Evolutionary conservation across 2,329 filamentous ascomycete species (phyloP).

Genomic region (Allantophomopsis lycopodina): DNA sequence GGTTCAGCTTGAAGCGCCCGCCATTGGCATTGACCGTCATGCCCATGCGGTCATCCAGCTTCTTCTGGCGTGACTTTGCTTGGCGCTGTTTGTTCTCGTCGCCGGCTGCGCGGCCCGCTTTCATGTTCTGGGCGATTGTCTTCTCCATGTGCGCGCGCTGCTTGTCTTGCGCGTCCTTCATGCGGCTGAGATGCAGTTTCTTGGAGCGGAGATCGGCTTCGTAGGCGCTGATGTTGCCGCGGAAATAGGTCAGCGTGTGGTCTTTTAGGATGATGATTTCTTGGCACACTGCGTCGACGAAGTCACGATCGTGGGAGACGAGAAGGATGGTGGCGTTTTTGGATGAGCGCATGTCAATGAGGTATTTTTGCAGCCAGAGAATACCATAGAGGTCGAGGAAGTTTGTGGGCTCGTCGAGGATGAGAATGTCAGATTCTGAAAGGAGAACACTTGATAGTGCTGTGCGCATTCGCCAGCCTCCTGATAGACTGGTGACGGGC

Average conservation of each 20-base stretch:
- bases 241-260: conserved; percentile 58
- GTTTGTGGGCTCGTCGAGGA: conserved; percentile 80
- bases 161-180: conserved; percentile 73
- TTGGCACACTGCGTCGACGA: conserved; percentile 60
- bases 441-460: conserved; percentile 52
- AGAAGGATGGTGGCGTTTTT: conserved; percentile 54
- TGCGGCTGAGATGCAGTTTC: conserved; percentile 52
- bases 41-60: conserved; percentile 70
- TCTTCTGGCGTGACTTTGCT: conserved; percentile 73
- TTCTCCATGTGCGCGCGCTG: conserved; percentile 72
- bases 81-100: conserved; percentile 81
- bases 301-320: conserved; percentile 76
- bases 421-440: conserved; percentile 62
- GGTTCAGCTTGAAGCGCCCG: conserved; percentile 66
- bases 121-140: conserved; percentile 61
- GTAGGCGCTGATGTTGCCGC: conserved; percentile 60
- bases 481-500: conserved; percentile 53
- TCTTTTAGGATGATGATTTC: conserved; percentile 68
- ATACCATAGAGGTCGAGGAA: conserved; percentile 74
- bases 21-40: conserved; percentile 60
- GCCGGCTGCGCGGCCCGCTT: conserved; percentile 60
- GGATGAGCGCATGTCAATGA: conserved; percentile 39
- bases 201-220: conserved; percentile 55
- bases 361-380: conserved; percentile 69
- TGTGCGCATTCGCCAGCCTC: conserved; percentile 63